Conservation (phyloP, 2,329 filamentous ascomycete genomes). For the Didymella arachidicola region DNA sequence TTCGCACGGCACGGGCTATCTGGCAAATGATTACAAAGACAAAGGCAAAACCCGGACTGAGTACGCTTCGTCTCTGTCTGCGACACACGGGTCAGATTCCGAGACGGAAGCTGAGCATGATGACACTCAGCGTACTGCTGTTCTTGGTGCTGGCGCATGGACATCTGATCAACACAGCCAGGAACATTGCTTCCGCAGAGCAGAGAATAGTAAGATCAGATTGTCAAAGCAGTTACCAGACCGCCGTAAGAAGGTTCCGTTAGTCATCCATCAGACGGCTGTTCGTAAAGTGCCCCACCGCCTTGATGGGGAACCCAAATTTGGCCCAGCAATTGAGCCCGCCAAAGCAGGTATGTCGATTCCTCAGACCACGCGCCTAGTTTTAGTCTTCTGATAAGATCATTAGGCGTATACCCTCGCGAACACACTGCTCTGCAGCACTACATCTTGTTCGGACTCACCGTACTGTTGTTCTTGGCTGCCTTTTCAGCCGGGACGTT, state of each 20-base stretch:
- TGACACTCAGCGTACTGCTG: background rate
- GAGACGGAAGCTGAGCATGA: constrained; percentile 27
- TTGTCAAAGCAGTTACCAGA: background rate
- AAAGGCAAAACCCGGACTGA: constrained; percentile 28
- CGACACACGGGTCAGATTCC: constrained; percentile 37
- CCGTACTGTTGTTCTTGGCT: too few species aligned
- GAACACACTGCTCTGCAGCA: too few species aligned
- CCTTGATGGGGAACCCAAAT: too few species aligned
- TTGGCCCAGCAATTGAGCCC: too few species aligned
- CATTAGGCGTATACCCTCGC: too few species aligned
- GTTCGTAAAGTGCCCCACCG: too few species aligned
- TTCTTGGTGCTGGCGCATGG: background rate
- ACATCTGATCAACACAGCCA: background rate
- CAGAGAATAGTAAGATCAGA: background rate
- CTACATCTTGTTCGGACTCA: too few species aligned
- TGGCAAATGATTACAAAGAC: constrained; percentile 14
- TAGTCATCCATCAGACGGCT: too few species aligned
- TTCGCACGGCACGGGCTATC: constrained; percentile 35
- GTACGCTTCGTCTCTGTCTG: constrained; percentile 37
- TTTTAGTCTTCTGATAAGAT: too few species aligned
- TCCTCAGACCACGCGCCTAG: too few species aligned
- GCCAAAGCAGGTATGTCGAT: too few species aligned
- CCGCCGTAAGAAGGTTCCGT: background rate
- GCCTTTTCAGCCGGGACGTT: too few species aligned
- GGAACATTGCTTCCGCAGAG: background rate